Conservation (phyloP, 148 eudicot species). For the Silene latifolia region DNA sequence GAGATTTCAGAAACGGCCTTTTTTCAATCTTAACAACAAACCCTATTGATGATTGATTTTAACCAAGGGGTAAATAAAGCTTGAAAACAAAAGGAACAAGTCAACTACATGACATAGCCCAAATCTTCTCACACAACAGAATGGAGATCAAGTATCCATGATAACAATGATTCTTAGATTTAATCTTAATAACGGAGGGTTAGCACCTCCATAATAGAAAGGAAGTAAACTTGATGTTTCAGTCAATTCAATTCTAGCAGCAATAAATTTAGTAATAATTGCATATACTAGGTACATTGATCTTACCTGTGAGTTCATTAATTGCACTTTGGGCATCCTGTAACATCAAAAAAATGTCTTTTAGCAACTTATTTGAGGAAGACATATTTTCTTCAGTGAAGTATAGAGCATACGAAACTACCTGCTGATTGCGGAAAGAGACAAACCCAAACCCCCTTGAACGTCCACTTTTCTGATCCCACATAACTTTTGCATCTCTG, state of each 20-base stretch:
- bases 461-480: constrained; percentile 98
- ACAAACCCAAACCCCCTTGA: constrained; percentile 99
- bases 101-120: background rate
- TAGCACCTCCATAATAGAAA: background rate
- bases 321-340: constrained; percentile 99
- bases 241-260: background rate
- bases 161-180: background rate
- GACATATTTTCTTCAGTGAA: background rate
- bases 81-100: background rate
- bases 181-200: background rate
- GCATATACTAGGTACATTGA: background rate
- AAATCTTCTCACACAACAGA: background rate
- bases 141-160: background rate
- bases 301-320: constrained; percentile 80
- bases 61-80: background rate
- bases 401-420: constrained; percentile 15
- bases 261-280: background rate
- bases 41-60: background rate
- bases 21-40: background rate
- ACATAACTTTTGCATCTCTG: constrained; percentile 99
- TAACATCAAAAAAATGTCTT: constrained; percentile 8
- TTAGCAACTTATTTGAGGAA: background rate
- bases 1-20: background rate
- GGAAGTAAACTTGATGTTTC: too few species aligned
- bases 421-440: constrained; percentile 89